Conservation (phyloP, 2,329 filamentous ascomycete genomes). For the Leptographium radiaticola region DNA sequence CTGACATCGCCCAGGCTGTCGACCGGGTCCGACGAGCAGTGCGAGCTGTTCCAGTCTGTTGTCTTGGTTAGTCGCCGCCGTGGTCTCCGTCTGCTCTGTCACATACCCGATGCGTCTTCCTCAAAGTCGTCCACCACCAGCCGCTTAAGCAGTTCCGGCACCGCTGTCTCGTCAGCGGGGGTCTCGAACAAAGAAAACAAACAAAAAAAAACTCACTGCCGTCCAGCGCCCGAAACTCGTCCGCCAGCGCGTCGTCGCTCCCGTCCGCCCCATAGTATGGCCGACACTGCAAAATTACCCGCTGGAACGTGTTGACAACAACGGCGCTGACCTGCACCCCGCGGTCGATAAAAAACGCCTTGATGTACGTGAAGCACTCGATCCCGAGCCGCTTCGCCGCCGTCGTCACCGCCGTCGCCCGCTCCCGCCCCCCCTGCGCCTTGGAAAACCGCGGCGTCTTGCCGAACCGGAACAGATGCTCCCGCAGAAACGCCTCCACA, state of each 20-base stretch:
- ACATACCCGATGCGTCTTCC: constrained; percentile 47
- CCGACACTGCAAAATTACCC: constrained; percentile 28
- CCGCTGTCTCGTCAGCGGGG: constrained; percentile 15
- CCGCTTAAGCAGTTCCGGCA: constrained; percentile 35
- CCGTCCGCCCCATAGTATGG: constrained; percentile 20
- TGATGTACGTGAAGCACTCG: constrained; percentile 31
- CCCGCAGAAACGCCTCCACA: constrained; percentile 30
- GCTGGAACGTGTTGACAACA: constrained; percentile 27
- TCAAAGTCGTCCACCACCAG: constrained; percentile 45
- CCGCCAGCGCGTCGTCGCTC: constrained; percentile 15
- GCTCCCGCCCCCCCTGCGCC: constrained; percentile 18
- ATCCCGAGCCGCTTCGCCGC: constrained; percentile 28
- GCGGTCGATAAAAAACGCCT: constrained; percentile 30
- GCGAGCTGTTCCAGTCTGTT: constrained; percentile 42
- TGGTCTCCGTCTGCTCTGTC: not conserved
- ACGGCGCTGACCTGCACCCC: constrained; percentile 27
- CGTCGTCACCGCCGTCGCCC: constrained; percentile 19
- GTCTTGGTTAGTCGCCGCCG: constrained; percentile 1
- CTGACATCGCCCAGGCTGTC: constrained; percentile 35
- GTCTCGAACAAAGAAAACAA: no score
- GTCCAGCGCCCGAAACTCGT: constrained; percentile 21
- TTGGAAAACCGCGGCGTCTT: constrained; percentile 17
- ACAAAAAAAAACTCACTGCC: constrained; percentile 21
- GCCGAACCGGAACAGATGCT: constrained; percentile 27
- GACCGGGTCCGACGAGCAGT: constrained; percentile 40